Conservation (phyloP, 2,329 filamentous ascomycete species). For the Hypoxylon sp. region DNA sequence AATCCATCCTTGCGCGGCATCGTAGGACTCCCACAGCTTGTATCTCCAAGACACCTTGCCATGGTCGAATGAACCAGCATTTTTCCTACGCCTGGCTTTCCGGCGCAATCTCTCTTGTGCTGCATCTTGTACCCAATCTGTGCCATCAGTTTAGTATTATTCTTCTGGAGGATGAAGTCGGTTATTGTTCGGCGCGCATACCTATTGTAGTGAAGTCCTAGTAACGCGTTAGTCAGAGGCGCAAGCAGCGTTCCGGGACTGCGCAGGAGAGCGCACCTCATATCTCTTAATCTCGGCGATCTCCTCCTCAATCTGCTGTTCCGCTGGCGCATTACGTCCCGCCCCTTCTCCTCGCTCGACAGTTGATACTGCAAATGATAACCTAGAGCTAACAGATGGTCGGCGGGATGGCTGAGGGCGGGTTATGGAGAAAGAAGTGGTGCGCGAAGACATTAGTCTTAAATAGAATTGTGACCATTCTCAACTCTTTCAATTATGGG, state of each 20-base stretch:
- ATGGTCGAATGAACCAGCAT: slow-evolving; percentile 79
- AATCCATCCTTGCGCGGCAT: slow-evolving; percentile 97
- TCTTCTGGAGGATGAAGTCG: slow-evolving; percentile 14
- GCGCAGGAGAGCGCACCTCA: slow-evolving; percentile 68
- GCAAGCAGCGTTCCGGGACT: not conserved
- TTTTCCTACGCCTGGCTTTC: slow-evolving; percentile 80
- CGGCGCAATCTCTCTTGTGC: slow-evolving; percentile 89
- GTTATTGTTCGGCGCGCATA: slow-evolving; percentile 57
- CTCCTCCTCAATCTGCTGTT: slow-evolving; percentile 88
- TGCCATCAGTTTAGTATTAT: slow-evolving; percentile 56
- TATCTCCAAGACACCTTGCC: slow-evolving; percentile 83
- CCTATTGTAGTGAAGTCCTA: slow-evolving; percentile 95
- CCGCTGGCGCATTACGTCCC: slow-evolving; percentile 66
- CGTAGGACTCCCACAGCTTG: slow-evolving; percentile 87
- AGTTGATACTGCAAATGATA: slow-evolving; percentile 77
- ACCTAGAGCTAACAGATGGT: slow-evolving; percentile 73
- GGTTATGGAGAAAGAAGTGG: slow-evolving; percentile 69
- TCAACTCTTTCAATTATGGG: slow-evolving; percentile 38
- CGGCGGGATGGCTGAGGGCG: slow-evolving; percentile 61
- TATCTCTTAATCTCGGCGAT: slow-evolving; percentile 98
- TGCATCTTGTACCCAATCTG: slow-evolving; percentile 98
- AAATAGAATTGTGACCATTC: slow-evolving; percentile 57
- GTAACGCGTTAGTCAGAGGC: slow-evolving; percentile 29
- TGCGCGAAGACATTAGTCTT: slow-evolving; percentile 64
- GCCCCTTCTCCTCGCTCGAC: slow-evolving; percentile 73